Base-by-base conservation (phyloP, 2,329 filamentous ascomycete genomes). In the Lasiodiplodia hormozganensis region DNA sequence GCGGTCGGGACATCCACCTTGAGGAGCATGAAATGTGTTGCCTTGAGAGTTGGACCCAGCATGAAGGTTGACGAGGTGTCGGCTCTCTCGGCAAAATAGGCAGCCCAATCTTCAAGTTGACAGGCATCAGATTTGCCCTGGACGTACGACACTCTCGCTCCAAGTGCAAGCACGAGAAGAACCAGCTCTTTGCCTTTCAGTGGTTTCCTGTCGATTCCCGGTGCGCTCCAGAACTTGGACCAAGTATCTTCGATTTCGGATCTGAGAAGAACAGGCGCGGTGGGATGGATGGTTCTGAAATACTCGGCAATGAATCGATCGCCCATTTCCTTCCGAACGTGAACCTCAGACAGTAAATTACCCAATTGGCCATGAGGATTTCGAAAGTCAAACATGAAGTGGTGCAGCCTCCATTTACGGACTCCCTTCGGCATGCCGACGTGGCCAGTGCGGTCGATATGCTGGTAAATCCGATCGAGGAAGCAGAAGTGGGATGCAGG, bases 91-190 rank as follows among this genome's bases (percentile, higher is more conserved):
- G n/a, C n/a, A 11, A 51, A 93, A 97, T 16, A 97, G 82, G 0
- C 98, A 72, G 80, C 99, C 94, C 70, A 89, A 84, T 79, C 94
- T 96, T 79, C 99, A 96, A 21, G 94, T 85, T 65, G 92, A 87
- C 34, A 95, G 77, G 25, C 95, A 88, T 36, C 85, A 75, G 58
- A 84, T 85, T 70, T 85, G 88, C 70, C 90, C 88, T 0, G 83
- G 82, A 7, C 82, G 82, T 0, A 86, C 86, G 25, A 86, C 80
- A 31, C 86, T 83, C 70, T 85, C 87, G 65, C 85, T 81, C 71
- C 83, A 81, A 43, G 10, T 2, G 60, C 60, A 4, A 64, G 43
- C 21, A 64, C 60, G 11, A 75, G 69, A 65, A 74, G 75, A 60
- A 74, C 74, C 70, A 72, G 74, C 2, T 70, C 76, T 31, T 79